Base-by-base conservation (phyloP, 148 eudicot genomes). In the Euryodendron excelsum region DNA sequence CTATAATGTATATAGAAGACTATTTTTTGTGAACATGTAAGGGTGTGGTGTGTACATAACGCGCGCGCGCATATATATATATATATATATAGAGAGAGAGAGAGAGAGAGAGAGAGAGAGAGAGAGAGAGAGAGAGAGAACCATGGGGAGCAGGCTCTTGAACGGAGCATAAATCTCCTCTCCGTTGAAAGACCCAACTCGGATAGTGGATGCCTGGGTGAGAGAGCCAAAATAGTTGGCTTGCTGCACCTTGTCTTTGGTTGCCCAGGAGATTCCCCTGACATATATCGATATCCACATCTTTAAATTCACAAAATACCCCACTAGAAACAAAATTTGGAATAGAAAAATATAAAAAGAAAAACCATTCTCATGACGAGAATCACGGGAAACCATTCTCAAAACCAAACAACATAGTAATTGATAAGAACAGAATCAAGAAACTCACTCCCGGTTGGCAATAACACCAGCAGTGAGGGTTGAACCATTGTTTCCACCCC, bases 201-300 rank as follows among this genome's bases (percentile, higher is more conserved):
- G 84, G 78, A 96, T 93, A 0, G 99, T 88, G 59, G 98, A 93
- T 33, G 99, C 99, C 78, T 96, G 99, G 56, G 98, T 96, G 8
- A 96, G 84, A 7, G 99, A 96, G 13, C 99, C 98, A 67, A 93
- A 93, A 61, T 96, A 96, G 82, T 96, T 96, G 72, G 99, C 97
- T 55, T 87, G 95, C 69, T 96, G 99, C 33, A 93, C 87, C 81
- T 96, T 93, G 72, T 96, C 99, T 80, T 96, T 96, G 60, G 99
- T 96, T 39, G 97, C 99, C 99, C 99, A 96, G 1, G 99, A 96
- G 56, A 96, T 96, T 78, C 99, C 99, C 77, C 99, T 96, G 93
- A 59, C 77, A 74, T 41, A 69, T 48, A 63, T 47, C 72, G 63
- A 47, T 27, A 20, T 30, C 70, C 64, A 52, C 17, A 55, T 66